Evolutionary conservation across 768 basidiomycete genomes (phyloP), one percentile per base, ranked within the genome.

Genomic region (Tylopilus vinaceipallidus): DNA sequence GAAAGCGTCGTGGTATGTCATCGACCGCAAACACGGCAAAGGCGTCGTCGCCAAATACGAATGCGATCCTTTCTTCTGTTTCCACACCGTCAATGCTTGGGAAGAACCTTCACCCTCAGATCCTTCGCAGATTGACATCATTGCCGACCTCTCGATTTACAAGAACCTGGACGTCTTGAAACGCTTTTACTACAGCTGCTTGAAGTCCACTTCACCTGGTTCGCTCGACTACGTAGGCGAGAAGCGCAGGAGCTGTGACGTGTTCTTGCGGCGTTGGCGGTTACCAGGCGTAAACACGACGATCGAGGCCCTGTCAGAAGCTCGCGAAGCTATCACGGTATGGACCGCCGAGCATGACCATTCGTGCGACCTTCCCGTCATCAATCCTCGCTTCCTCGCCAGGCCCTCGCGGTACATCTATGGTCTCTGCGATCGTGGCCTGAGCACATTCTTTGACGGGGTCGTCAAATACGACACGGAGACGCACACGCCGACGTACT

Each of bases 31-130:
- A 47, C 53, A 62, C 23, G 66, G 61, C 17, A 66, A 60, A 44
- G 73, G 73, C 0, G 58, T 74, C 29, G 59, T 74, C 5, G 66
- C 71, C 37, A 68, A 65, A 47, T 74, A 72, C 55, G 62, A 64
- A 47, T 65, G 59, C 37, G 60, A 64, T 39, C 63, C 71, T 0
- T 74, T 73, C 60, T 74, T 73, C 56, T 64, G 59, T 47, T 74
- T 74, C 60, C 73, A 74, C 47, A 52, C 60, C 23, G 14, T 73
- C 50, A 74, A 74, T n/a, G 68, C 73, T 1, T 75, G 67, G 65
- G 73, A 74, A 34, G 57, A 53, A 8, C 46, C 52, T 7, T 60
- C 55, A 17, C 39, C 57, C 10, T 54, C 57, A 1, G 61, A 67
- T 37, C 48, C 60, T 19, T 52, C 53, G 4, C 63, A 64, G 26